These are phyloP conservation scores for Aspergillus fumigatus DNA, from an alignment of 2,329 filamentous ascomycete genomes.

Conservation along the genomic window DNA sequence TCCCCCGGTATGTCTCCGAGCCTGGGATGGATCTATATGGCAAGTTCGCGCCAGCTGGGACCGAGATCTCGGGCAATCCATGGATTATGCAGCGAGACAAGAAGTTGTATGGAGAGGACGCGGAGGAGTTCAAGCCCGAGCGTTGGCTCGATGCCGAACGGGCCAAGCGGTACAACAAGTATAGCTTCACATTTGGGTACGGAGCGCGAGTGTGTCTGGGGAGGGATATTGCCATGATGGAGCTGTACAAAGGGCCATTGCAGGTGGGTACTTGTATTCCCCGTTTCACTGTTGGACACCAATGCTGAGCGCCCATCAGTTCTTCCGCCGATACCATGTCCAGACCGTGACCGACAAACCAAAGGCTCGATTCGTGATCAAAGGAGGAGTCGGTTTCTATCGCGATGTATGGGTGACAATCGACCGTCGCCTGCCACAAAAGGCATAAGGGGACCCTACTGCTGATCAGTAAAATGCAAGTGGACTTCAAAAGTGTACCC, in stretches of 20 bases:
- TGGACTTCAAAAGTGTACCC: not conserved
- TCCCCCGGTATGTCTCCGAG: conserved; percentile 43
- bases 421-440: conserved; percentile 1
- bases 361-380: conserved; percentile 24
- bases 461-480: not conserved
- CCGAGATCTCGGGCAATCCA: conserved; percentile 46
- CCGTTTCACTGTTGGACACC: not conserved
- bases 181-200: conserved; percentile 49
- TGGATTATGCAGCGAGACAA: conserved; percentile 46
- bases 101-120: conserved; percentile 38
- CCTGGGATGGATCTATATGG: conserved; percentile 38
- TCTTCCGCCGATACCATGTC: conserved; percentile 27
- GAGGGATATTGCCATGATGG: conserved; percentile 50
- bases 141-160: conserved; percentile 38
- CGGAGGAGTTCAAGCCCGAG: conserved; percentile 39
- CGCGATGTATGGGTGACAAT: conserved; percentile 30
- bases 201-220: conserved; percentile 48
- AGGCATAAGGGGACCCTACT: not conserved
- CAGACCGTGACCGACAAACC: conserved; percentile 22
- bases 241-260: conserved; percentile 45
- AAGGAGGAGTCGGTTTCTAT: conserved; percentile 33
- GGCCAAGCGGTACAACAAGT: conserved; percentile 43
- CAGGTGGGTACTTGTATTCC: conserved; percentile 18
- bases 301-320: conserved; percentile 14
- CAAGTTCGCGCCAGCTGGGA: conserved; percentile 37